A percentile compares a stretch with the other conserved stretches of the same genome.
Conservation (phyloP, 495 filamentous ascomycete genomes). For the Ascodesmis nigricans region DNA sequence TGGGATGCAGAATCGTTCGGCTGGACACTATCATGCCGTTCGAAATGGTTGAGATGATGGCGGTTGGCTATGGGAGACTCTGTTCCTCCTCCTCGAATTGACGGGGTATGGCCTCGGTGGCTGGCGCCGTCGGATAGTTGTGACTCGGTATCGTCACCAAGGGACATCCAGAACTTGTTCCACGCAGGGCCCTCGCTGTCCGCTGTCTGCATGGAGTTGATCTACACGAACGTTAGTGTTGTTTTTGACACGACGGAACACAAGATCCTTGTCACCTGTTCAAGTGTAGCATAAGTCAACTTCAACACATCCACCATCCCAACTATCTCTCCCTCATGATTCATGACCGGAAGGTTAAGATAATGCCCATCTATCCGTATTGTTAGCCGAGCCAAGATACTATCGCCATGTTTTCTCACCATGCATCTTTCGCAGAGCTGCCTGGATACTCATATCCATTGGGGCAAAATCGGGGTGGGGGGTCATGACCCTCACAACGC, state of each 20-base stretch:
- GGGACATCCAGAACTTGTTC: constrained; percentile 98
- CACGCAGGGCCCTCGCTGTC: constrained; percentile 92
- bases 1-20: constrained; percentile 91
- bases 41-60: constrained; percentile 36
- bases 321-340: constrained; percentile 86
- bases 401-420: constrained; percentile 32
- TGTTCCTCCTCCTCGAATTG: constrained; percentile 30
- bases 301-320: constrained; percentile 98
- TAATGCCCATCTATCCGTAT: constrained; percentile 67
- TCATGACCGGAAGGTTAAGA: constrained; percentile 95
- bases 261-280: constrained; percentile 47
- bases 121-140: constrained; percentile 78
- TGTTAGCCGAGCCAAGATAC: not conserved
- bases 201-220: constrained; percentile 51
- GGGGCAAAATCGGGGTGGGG: constrained; percentile 97
- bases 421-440: constrained; percentile 96
- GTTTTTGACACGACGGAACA: constrained; percentile 4
- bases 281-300: constrained; percentile 88
- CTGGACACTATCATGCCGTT: constrained; percentile 33
- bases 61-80: constrained; percentile 47
- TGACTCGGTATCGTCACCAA: constrained; percentile 91
- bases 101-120: constrained; percentile 34
- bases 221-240: constrained; percentile 28
- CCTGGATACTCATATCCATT: constrained; percentile 96
- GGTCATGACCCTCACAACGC: constrained; percentile 95